Conservation (phyloP, 495 filamentous ascomycete genomes). For the Sordaria brevicollis region DNA sequence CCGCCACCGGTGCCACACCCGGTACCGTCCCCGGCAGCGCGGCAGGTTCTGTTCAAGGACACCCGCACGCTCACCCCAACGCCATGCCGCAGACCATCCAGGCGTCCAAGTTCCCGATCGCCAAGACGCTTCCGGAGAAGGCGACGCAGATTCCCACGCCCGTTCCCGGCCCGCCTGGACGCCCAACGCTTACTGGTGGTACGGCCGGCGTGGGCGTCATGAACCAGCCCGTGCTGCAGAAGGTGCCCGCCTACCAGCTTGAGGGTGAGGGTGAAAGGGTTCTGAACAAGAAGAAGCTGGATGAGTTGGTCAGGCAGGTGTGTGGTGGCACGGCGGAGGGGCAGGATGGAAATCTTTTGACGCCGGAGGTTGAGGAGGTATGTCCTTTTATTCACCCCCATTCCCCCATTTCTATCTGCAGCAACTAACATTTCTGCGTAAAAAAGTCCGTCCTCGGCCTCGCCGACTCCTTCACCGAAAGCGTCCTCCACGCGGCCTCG, state of each 20-base stretch:
- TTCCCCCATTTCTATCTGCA: background rate
- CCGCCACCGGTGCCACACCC: slow-evolving; percentile 18
- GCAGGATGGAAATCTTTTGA: slow-evolving; percentile 56
- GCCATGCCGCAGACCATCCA: slow-evolving; percentile 26
- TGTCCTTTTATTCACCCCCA: slow-evolving; percentile 15
- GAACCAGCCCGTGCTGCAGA: slow-evolving; percentile 74
- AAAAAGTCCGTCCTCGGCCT: slow-evolving; percentile 71
- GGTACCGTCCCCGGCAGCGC: slow-evolving; percentile 7
- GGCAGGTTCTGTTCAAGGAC: slow-evolving; percentile 30
- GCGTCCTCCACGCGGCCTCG: slow-evolving; percentile 76
- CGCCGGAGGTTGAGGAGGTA: slow-evolving; percentile 93
- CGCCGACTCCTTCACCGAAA: slow-evolving; percentile 91
- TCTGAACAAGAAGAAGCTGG: slow-evolving; percentile 89
- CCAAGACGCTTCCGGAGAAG: slow-evolving; percentile 59
- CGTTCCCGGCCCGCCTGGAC: slow-evolving; percentile 40
- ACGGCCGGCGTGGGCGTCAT: slow-evolving; percentile 60
- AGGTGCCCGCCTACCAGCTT: slow-evolving; percentile 68
- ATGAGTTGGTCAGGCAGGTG: slow-evolving; percentile 89
- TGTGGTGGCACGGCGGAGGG: slow-evolving; percentile 67
- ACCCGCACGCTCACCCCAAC: slow-evolving; percentile 43
- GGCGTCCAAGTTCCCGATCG: slow-evolving; percentile 60
- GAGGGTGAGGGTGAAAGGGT: slow-evolving; percentile 86
- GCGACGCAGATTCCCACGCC: slow-evolving; percentile 55
- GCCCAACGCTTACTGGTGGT: slow-evolving; percentile 72
- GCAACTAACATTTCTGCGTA: background rate